Conservation (phyloP, 2,329 filamentous ascomycete species). For the Didymella sp. region DNA sequence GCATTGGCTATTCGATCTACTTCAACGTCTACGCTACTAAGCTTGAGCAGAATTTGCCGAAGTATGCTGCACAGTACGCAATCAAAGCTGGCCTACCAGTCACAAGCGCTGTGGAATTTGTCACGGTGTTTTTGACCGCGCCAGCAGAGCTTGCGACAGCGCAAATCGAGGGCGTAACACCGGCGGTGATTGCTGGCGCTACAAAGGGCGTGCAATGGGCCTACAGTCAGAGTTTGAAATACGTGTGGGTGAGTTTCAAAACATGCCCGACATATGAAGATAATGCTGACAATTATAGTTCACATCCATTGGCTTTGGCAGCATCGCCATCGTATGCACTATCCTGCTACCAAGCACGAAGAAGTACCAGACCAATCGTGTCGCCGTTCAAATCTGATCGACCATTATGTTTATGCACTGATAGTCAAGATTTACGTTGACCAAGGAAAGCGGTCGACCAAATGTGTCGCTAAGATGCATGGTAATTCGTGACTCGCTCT, state of each 20-base stretch:
- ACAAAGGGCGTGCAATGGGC: conserved; percentile 41
- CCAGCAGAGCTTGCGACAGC: conserved; percentile 27
- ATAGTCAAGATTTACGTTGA: too few relatives aligned
- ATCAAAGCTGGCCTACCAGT: conserved; percentile 50
- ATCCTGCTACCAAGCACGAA: conserved; percentile 40
- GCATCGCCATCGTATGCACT: conserved; percentile 41
- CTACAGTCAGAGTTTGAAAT: conserved; percentile 41
- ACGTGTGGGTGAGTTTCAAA: conserved; percentile 30
- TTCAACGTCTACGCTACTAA: conserved; percentile 47
- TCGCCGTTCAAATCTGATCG: conserved; percentile 39
- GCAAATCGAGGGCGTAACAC: conserved; percentile 36
- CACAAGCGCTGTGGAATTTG: conserved; percentile 45
- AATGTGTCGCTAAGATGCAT: too few relatives aligned
- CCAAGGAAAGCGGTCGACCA: too few relatives aligned
- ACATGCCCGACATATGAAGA: neutral
- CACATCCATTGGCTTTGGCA: conserved; percentile 42
- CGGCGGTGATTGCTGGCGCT: conserved; percentile 34
- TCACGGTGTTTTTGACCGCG: conserved; percentile 41
- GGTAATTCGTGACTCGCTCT: neutral
- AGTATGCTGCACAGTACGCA: conserved; percentile 37
- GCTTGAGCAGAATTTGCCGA: conserved; percentile 33
- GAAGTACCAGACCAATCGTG: conserved; percentile 44
- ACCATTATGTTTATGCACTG: too few relatives aligned
- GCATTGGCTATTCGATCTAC: conserved; percentile 48
- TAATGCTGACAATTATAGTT: conserved; percentile 14